phyloP scores from a whole-genome alignment of 2,329 filamentous ascomycete species.

The Arthroderma sp. region DNA sequence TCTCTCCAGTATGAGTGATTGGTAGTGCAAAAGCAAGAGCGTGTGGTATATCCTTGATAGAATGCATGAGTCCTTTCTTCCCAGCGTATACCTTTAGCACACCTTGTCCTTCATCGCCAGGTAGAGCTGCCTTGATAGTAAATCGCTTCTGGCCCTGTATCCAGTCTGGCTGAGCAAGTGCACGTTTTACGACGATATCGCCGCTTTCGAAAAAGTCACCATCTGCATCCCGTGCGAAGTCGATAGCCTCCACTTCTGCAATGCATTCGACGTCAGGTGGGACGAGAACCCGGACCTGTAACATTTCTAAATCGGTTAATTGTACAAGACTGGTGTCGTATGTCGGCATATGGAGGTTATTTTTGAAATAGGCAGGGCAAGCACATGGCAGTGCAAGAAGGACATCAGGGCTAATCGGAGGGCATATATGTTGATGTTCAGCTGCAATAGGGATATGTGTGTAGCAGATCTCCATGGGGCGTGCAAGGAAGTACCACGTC shows the following conservation, averaged over 20 bases:
- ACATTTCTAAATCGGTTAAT: constrained; percentile 85
- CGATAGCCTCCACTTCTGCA: constrained; percentile 79
- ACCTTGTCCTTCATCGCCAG: constrained; percentile 81
- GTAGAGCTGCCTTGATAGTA: constrained; percentile 81
- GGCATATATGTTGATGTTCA: constrained; percentile 84
- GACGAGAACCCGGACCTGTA: constrained; percentile 77
- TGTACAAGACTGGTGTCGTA: constrained; percentile 81
- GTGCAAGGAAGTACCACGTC: constrained; percentile 83
- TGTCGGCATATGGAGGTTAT: constrained; percentile 65
- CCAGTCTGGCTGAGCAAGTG: constrained; percentile 87
- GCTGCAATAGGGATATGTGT: constrained; percentile 85
- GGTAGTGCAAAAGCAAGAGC: constrained; percentile 81
- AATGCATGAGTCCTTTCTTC: constrained; percentile 91
- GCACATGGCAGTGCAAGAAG: constrained; percentile 76
- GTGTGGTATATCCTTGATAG: constrained; percentile 90
- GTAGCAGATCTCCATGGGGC: constrained; percentile 83
- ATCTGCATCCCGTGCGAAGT: constrained; percentile 68
- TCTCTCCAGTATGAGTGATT: constrained; percentile 78
- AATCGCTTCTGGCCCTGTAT: constrained; percentile 75
- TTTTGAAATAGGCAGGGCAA: constrained; percentile 78
- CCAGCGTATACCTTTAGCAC: constrained; percentile 86
- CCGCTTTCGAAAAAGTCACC: constrained; percentile 91
- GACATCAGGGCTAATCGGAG: constrained; percentile 72
- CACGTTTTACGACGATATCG: constrained; percentile 71
- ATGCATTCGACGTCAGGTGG: constrained; percentile 83